These are phyloP conservation scores for Asclepias syriaca DNA, from an alignment of 257 asterid species.

Conservation along the genomic window DNA sequence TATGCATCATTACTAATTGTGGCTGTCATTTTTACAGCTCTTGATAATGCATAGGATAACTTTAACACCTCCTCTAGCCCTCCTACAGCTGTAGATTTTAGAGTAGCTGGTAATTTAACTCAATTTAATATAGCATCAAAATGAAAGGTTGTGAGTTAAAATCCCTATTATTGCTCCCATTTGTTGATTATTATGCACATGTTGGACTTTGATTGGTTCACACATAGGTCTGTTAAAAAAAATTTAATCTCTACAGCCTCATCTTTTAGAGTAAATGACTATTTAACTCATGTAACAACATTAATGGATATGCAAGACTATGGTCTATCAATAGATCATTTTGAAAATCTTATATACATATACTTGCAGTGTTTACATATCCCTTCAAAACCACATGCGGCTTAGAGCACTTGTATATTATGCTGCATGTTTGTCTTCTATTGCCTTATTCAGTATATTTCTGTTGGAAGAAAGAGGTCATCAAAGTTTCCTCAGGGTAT, in stretches of 20 bases:
- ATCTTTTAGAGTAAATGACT: too few relatives aligned
- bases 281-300: too few relatives aligned
- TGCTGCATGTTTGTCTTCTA: not conserved
- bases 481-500: not conserved
- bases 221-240: too few relatives aligned
- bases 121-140: too few relatives aligned
- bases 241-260: too few relatives aligned
- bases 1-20: not conserved
- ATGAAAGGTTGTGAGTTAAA: too few relatives aligned
- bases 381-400: not conserved
- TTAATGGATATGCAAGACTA: not conserved
- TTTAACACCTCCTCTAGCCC: too few relatives aligned
- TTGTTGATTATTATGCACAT: too few relatives aligned
- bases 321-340: not conserved
- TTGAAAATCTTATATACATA: not conserved
- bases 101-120: too few relatives aligned
- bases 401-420: not conserved
- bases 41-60: not conserved
- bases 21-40: not conserved
- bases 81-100: too few relatives aligned
- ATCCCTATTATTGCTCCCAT: too few relatives aligned
- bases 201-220: too few relatives aligned
- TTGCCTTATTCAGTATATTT: not conserved
- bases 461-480: not conserved
- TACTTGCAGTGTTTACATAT: not conserved